Base-by-base conservation (phyloP, 129 eudicot species). In the Pulicaria dysenterica region DNA sequence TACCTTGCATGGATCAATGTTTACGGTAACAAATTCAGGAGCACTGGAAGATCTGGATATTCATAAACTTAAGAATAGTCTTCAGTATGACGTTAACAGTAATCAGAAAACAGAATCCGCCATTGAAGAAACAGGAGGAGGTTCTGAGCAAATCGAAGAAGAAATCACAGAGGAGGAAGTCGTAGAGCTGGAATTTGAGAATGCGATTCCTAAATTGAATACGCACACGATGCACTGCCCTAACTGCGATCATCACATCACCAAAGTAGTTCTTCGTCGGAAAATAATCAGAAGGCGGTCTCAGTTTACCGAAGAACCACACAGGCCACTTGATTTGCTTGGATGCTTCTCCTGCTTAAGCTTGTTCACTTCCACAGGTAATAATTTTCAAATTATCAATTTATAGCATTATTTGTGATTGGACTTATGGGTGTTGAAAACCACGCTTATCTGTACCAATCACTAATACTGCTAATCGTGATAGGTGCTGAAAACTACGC, bases 321-420 rank as follows among this genome's bases (percentile, higher is more conserved):
- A 7, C 2, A 68, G 73, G 34, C 74, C 77, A 5, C 37, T 43
- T 1, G 58, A 58, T 74, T 41, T 89, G 24, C 65, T 89, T 2
- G 96, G 91, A 73, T 89, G 96, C 77, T 58, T 79, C 12, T 81
- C 87, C 36, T 89, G 96, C 83, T 82, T 81, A 82, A 81, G 89
- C 46, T 65, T 89, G 68, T 89, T 89, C 82, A 58, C 70, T 11
- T 76, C 76, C 67, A 3, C 70, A 51, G 91, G 96, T 82, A 80
- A 19, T 72, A 48, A 45, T 67, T 13, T 0, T 44, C 31, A 24
- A 2, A 24, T 24, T 24, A 24, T 0, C 31, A 24, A 24, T 24
- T 24, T 2, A 24, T 24, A 24, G 31, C 2, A 24, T 24, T 24
- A 24, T 24, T 24, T 2, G 31, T 24, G 31, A n/a, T n/a, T n/a